A percentile compares a stretch with the other conserved stretches of the same genome.
Evolutionary conservation across 768 basidiomycete species (phyloP).

Genomic region (Butyriboletus loyo): DNA sequence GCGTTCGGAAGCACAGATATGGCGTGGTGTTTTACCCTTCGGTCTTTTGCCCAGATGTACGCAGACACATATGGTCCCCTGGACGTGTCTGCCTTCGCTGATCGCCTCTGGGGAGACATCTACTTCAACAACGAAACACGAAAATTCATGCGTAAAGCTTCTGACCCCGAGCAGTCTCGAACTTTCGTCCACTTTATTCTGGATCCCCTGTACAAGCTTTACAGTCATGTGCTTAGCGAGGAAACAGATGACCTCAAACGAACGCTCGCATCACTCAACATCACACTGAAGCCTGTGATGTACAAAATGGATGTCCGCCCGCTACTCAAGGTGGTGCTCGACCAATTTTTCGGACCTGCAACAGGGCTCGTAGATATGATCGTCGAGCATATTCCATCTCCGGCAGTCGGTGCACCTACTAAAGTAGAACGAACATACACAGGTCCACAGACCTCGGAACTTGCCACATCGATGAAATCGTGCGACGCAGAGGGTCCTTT

Average conservation of each 20-base stretch:
- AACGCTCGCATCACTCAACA: conserved; percentile 75
- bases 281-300: conserved; percentile 86
- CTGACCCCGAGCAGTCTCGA: conserved; percentile 69
- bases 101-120: conserved; percentile 96
- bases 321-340: conserved; percentile 86
- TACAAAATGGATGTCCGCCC: conserved; percentile 99
- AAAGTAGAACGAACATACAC: conserved; percentile 87
- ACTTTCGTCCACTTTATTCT: conserved; percentile 96
- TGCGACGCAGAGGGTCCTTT: conserved; percentile 85
- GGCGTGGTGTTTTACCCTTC: conserved; percentile 95
- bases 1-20: conserved; percentile 97
- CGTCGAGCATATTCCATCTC: conserved; percentile 86
- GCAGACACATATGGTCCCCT: conserved; percentile 86
- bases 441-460: conserved; percentile 79
- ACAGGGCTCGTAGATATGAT: conserved; percentile 93
- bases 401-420: conserved; percentile 49
- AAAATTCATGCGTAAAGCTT: conserved; percentile 85
- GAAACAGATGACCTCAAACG: conserved; percentile 84
- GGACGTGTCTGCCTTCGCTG: conserved; percentile 83
- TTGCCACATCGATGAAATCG: conserved; percentile 75
- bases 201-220: conserved; percentile 95
- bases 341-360: conserved; percentile 93
- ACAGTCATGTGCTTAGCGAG: conserved; percentile 91
- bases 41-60: conserved; percentile 95
- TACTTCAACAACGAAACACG: conserved; percentile 84